These are phyloP conservation scores for Botrytis squamosa DNA, from an alignment of 2,329 filamentous ascomycete genomes.

Conservation along the genomic window DNA sequence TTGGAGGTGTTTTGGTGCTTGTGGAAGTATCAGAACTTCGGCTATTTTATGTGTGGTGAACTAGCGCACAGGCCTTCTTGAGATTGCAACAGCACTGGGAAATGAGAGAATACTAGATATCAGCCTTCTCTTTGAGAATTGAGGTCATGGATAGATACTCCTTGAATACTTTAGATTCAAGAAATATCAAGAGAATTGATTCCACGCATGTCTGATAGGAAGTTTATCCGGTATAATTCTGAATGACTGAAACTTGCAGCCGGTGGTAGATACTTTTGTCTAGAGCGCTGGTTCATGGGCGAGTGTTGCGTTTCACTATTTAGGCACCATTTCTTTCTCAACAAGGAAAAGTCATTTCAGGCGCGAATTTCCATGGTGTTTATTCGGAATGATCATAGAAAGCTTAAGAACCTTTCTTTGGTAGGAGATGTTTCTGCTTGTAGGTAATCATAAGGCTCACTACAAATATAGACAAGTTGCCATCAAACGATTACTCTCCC, in stretches of 20 bases:
- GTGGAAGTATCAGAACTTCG: not conserved
- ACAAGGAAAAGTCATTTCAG: not conserved
- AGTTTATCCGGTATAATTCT: not conserved
- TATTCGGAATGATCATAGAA: not conserved
- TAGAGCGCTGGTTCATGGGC: not conserved
- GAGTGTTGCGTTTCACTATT: not conserved
- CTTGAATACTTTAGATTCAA: not conserved
- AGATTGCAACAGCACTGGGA: not conserved
- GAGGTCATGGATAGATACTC: not conserved
- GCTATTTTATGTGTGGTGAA: not conserved
- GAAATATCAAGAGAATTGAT: not conserved
- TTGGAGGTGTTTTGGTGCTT: not conserved
- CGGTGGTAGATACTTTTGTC: not conserved
- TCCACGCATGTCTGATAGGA: not conserved
- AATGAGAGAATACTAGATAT: not conserved
- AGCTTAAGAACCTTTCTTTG: not conserved
- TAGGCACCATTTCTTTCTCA: not conserved
- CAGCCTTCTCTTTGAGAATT: not conserved
- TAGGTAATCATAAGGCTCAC: not conserved
- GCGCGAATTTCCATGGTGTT: not conserved
- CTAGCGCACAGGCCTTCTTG: not conserved
- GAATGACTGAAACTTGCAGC: too few species aligned
- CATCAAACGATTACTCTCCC: not conserved
- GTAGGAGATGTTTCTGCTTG: not conserved
- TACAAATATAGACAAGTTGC: not conserved